Conservation (phyloP, 192 early-diverging fungal species). For the Pilaira anomala region DNA sequence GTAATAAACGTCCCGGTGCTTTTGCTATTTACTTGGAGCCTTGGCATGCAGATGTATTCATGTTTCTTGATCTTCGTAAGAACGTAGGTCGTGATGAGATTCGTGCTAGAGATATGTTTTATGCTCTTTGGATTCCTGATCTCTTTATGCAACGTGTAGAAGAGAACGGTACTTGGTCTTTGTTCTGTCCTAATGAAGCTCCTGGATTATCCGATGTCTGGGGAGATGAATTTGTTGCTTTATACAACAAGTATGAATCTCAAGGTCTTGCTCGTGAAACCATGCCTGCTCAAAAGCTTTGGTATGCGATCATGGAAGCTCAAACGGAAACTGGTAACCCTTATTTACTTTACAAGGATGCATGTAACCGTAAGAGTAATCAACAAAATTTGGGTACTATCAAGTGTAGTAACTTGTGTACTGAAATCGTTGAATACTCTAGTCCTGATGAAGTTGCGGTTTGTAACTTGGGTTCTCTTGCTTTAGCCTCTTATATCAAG, state of each 20-base stretch:
- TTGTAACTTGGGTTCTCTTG: slow-evolving; percentile 94
- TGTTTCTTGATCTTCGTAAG: slow-evolving; percentile 93
- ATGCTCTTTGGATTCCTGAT: slow-evolving; percentile 96
- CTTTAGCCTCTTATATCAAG: slow-evolving; percentile 81
- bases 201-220: slow-evolving; percentile 88
- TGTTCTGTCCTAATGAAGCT: slow-evolving; percentile 95
- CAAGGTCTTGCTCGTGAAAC: slow-evolving; percentile 82
- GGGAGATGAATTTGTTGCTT: slow-evolving; percentile 87
- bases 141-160: slow-evolving; percentile 97
- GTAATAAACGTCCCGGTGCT: slow-evolving; percentile 97
- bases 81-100: slow-evolving; percentile 98
- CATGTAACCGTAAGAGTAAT: slow-evolving; percentile 98
- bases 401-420: slow-evolving; percentile 97
- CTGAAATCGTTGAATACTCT: slow-evolving; percentile 97
- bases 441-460: slow-evolving; percentile 94
- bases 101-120: slow-evolving; percentile 96
- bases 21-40: slow-evolving; percentile 99
- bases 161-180: slow-evolving; percentile 85
- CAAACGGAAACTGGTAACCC: slow-evolving; percentile 98
- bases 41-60: slow-evolving; percentile 97
- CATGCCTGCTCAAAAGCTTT: slow-evolving; percentile 96
- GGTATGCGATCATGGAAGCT: slow-evolving; percentile 92
- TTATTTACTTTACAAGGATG: slow-evolving; percentile 99
- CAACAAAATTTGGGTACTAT: slow-evolving; percentile 99
- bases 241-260: slow-evolving; percentile 83